Evolutionary conservation across 192 early-diverging fungal species (phyloP), one percentile per base, ranked within the genome.

Genomic region (Backusella circina): DNA sequence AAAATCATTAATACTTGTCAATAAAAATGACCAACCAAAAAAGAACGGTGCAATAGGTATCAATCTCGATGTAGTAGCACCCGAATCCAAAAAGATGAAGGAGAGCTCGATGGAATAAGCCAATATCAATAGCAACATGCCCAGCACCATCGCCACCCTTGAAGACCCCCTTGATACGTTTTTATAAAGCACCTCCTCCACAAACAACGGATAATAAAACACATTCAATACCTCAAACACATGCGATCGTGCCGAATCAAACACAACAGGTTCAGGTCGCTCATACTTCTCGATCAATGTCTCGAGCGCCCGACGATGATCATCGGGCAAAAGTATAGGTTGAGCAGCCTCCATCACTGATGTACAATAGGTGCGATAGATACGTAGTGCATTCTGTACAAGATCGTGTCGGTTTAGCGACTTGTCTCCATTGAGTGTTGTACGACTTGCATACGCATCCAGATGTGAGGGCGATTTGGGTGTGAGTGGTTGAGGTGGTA

Each of bases 211-310:
- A 57, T 84, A 85, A 71, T 75, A 85, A 37, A 83, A 79, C 12
- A 84, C 77, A 57, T 83, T 84, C 69, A 85, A 71, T 5, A 85
- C 75, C 47, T 85, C 82, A 71, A 79, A 84, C 5, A 85, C 79
- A 44, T 85, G 80, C 21, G 74, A 37, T 39, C 79, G 72, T 10
- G 84, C 73, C n/a, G 82, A 79, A 44, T 83, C 83, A 74, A 85
- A 85, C 2, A 85, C 74, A 15, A 83, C 50, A 15, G 84, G 84
- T 36, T 85, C 83, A 31, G 80, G 75, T n/a, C 79, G 77, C 26
- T 80, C 80, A 33, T 85, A 77, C 7, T 72, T 71, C 38, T 81
- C 80, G 38, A 85, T 73, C 28, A 85, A 33, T 30, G 76, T 74
- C 38, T 83, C 71, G 65, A 85, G 69, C 2, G 82, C 83, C 10